Evolutionary conservation across 352 stramenopile genomes (phyloP).

Genomic region (Peronospora farinosa): DNA sequence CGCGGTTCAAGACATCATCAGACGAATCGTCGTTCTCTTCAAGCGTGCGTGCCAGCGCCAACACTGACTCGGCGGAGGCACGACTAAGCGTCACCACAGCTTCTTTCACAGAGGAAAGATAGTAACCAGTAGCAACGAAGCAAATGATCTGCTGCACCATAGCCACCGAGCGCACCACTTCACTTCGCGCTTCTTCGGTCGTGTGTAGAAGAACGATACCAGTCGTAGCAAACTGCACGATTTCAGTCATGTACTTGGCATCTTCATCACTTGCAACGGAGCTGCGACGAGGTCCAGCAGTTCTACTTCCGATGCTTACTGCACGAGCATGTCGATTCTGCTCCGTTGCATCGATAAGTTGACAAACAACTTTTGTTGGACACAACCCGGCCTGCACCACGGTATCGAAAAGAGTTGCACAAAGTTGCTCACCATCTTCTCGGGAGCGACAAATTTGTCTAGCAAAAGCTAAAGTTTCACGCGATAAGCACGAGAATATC

Average conservation of each 20-base stretch:
- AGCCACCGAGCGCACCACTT: slow-evolving; percentile 31
- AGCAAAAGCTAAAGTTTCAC: slow-evolving; percentile 30
- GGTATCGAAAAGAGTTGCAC: slow-evolving; percentile 18
- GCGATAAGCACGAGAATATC: slow-evolving; percentile 37
- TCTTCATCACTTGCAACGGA: slow-evolving; percentile 20
- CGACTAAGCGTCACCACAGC: slow-evolving; percentile 33
- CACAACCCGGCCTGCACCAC: slow-evolving; percentile 37
- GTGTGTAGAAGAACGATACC: slow-evolving; percentile 51
- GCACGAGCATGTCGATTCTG: slow-evolving; percentile 24
- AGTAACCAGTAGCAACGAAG: slow-evolving; percentile 19
- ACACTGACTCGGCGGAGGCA: slow-evolving; percentile 34
- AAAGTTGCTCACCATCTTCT: slow-evolving; percentile 8
- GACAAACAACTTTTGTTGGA: slow-evolving; percentile 34
- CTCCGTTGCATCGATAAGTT: slow-evolving; percentile 39
- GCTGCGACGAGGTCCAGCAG: slow-evolving; percentile 3
- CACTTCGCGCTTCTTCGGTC: slow-evolving; percentile 30
- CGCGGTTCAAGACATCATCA: slow-evolving; percentile 5
- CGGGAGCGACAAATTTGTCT: slow-evolving; percentile 11
- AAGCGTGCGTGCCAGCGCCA: slow-evolving; percentile 36
- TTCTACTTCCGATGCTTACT: slow-evolving; percentile 20
- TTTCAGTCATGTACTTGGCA: slow-evolving; percentile 30
- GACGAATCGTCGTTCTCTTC: slow-evolving; percentile 6
- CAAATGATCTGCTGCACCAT: slow-evolving; percentile 36
- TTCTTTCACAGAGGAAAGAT: slow-evolving; percentile 25
- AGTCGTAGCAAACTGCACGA: slow-evolving; percentile 37